Conservation (phyloP, 2,329 filamentous ascomycete species). For the Botryotinia calthae region DNA sequence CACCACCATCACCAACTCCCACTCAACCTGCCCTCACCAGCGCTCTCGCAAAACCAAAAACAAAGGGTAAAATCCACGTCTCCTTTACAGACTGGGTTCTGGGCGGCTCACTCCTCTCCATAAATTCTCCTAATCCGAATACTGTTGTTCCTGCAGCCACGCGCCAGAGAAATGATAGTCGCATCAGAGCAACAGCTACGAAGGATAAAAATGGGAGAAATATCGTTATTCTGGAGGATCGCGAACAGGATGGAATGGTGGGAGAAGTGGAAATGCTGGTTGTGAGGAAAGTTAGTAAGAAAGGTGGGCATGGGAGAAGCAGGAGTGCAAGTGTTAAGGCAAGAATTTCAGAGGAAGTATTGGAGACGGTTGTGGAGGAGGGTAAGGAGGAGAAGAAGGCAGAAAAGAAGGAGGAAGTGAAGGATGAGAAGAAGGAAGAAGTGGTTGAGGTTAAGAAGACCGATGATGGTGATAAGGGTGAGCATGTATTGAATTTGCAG, state of each 20-base stretch:
- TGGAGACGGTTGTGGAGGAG: constrained; percentile 14
- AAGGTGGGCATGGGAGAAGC: neutral
- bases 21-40: constrained; percentile 13
- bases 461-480: constrained; percentile 14
- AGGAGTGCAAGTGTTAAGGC: constrained; percentile 1
- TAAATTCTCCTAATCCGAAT: neutral
- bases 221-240: neutral
- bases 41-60: neutral
- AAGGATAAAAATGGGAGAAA: constrained; percentile 15
- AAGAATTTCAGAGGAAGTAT: neutral
- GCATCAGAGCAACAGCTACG: constrained; percentile 9
- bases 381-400: neutral
- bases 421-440: constrained; percentile 8
- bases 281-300: constrained; percentile 4
- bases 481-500: constrained; percentile 8
- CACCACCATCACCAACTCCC: neutral
- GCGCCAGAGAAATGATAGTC: neutral
- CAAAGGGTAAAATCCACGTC: constrained; percentile 28
- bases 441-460: constrained; percentile 21
- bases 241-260: constrained; percentile 11
- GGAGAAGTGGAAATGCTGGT: constrained; percentile 12
- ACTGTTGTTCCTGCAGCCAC: neutral
- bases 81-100: constrained; percentile 37
- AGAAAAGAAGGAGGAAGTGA: neutral
- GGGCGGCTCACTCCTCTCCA: constrained; percentile 32